Percentiles rank a stretch among this genome's conserved stretches.
These are phyloP conservation scores for Candida boidinii DNA, from an alignment of 805 yeast genomes.

Conservation along the genomic window DNA sequence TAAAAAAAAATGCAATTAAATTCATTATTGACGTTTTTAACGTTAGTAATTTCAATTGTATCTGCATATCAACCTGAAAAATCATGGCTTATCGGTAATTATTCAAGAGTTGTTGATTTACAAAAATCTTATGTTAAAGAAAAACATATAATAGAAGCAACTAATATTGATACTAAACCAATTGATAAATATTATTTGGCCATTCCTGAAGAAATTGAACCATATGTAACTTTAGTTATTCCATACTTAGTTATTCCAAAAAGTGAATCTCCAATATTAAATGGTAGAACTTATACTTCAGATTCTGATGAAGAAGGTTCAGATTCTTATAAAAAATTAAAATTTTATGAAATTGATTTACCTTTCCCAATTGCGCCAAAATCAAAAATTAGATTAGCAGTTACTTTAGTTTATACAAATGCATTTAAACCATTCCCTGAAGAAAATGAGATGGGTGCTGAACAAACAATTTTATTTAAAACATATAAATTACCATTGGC, in stretches of 20 bases:
- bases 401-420: conserved; percentile 41
- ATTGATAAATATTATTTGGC: conserved; percentile 48
- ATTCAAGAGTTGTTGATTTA: conserved; percentile 54
- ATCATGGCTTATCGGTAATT: conserved; percentile 49
- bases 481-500: conserved; percentile 47
- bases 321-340: conserved; percentile 15
- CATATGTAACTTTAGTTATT: conserved; percentile 18
- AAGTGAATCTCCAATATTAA: conserved; percentile 13
- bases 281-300: conserved; percentile 6
- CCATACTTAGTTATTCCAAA: conserved; percentile 12
- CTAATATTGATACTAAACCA: conserved; percentile 51
- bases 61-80: conserved; percentile 9
- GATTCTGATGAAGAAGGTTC: conserved; percentile 6
- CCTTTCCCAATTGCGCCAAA: conserved; percentile 65
- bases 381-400: conserved; percentile 36
- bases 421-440: conserved; percentile 56
- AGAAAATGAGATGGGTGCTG: conserved; percentile 45
- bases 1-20: too few relatives aligned
- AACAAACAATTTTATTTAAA: conserved; percentile 49
- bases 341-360: conserved; percentile 40
- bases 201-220: conserved; percentile 36
- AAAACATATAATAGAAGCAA: conserved; percentile 42
- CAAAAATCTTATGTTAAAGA: conserved; percentile 60
- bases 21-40: too few relatives aligned
- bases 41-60: too few relatives aligned